Evolutionary conservation across 2,329 filamentous ascomycete genomes (phyloP), one percentile per base, ranked within the genome.

Genomic region (Teratosphaeria zuluensis): DNA sequence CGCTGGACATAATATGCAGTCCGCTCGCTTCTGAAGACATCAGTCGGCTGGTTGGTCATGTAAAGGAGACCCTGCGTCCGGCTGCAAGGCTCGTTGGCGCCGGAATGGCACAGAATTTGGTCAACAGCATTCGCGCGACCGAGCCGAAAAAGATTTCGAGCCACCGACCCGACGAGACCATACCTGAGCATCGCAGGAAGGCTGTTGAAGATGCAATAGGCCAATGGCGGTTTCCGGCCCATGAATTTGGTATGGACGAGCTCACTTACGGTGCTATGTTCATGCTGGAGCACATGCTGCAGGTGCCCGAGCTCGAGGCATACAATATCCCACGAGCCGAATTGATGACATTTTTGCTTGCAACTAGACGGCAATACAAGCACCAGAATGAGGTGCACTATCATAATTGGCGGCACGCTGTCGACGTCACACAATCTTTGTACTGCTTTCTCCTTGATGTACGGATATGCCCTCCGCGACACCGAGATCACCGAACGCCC

Each of bases 321-420:
- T 97, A 68, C 56, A 28, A 61, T 6, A 55, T 70, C 6, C 62
- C 65, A 64, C 65, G 66, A 61, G 56, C 63, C 61, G 87, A 95
- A 72, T 79, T 99, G 31, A 87, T 88, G 64, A 86, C 84, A 57
- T 97, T 96, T 69, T 79, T 97, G 61, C 82, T 95, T 62, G 91
- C 92, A 56, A 94, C 91, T 69, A 87, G 92, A 62, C 86, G 88
- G 54, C 90, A 94, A n/a, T 99, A 99, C 77, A 97, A 97, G 73
- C 88, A 84, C 24, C 66, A 71, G 55, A 62, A 64, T 14, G 68
- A 72, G 51, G 69, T 72, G 19, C 66, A 68, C 51, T 99, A 97
- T 70, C 94, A 99, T 78, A 99, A 99, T 75, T 99, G 97, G 73
- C 88, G 92, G 57, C 94, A 99, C 74, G 94, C 96, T 24, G 87